Evolutionary conservation across 2,329 filamentous ascomycete species (phyloP), one percentile per base, ranked within the genome.

Genomic region (Ceratocystis papillata): DNA sequence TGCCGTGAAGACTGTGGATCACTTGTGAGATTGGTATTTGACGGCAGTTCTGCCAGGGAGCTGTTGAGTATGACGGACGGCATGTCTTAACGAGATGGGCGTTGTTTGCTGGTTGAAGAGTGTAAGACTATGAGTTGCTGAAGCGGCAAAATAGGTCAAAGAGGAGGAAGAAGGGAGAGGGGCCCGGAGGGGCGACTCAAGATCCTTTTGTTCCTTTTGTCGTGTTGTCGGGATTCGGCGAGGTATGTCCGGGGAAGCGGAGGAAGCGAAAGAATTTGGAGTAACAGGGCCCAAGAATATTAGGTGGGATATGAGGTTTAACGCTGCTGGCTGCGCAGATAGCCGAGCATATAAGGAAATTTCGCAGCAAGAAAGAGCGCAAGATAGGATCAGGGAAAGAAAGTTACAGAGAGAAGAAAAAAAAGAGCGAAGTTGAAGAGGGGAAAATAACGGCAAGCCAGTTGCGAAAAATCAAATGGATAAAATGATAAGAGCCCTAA

Each of bases 1-100:
- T 57, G 53, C 53, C 53, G 53, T 57, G 53, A 33, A 57, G 53
- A 57, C 22, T 57, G 53, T 25, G 28, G 25, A 22, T 57, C 28
- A n/a, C 22, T n/a, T 57, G 53, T 33, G 17, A 41, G 37, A 41
- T 41, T 41, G 10, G n/a, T 30, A 48, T 67, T 62, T 30, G 64
- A 17, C 7, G 64, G 59, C 41, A 68, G 53, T 44, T 63, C 64
- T 15, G 25, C 44, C 30, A 64, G 37, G 41, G 67, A 64, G 64
- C 53, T 62, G 30, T 68, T 68, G 4, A 68, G 60, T 20, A 66
- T 57, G 10, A 30, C 61, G 5, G 64, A 62, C 37, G 67, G 64
- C 62, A 68, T 65, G 33, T 50, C n/a, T 7, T n/a, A 25, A 30
- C 10, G 12, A 41, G 10, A 12, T 15, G 12, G 10, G 37, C 12